Evolutionary conservation across 306 rosid genomes (phyloP).

Genomic region (Citrullus mucosospermus): DNA sequence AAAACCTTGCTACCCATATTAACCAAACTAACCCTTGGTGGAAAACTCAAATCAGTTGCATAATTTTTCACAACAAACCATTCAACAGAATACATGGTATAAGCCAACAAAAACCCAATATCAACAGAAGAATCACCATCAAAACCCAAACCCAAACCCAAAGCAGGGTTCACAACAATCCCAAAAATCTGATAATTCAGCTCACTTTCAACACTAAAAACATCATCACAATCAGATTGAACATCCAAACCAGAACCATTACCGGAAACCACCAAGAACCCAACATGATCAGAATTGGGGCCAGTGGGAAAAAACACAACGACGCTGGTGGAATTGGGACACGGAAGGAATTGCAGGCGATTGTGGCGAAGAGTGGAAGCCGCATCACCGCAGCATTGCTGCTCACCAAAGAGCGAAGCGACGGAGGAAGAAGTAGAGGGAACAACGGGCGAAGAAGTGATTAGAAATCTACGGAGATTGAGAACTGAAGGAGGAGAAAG

Average conservation of each 20-base stretch:
- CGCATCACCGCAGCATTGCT: not conserved
- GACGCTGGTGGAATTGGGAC: slow-evolving; percentile 11
- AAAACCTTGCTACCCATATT: slow-evolving; percentile 33
- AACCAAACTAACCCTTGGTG: slow-evolving; percentile 17
- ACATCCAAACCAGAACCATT: slow-evolving; percentile 8
- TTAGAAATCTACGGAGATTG: slow-evolving; percentile 25
- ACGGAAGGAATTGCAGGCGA: slow-evolving; percentile 28
- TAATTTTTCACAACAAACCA: slow-evolving; percentile 33
- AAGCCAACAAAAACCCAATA: slow-evolving; percentile 42
- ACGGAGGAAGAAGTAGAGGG: slow-evolving; percentile 47
- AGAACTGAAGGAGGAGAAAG: slow-evolving; percentile 24
- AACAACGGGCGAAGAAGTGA: slow-evolving; percentile 19
- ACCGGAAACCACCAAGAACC: slow-evolving; percentile 21
- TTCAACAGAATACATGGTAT: slow-evolving; percentile 34
- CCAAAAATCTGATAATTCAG: slow-evolving; percentile 18
- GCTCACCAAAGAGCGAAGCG: slow-evolving; percentile 18
- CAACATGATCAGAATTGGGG: slow-evolving; percentile 30
- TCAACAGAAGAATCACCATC: slow-evolving; percentile 9
- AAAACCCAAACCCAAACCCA: not conserved
- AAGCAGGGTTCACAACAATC: slow-evolving; percentile 23
- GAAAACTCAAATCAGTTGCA: not conserved
- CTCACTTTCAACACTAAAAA: slow-evolving; percentile 17
- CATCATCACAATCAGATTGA: slow-evolving; percentile 6
- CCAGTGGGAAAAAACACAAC: slow-evolving; percentile 52
- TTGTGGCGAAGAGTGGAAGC: slow-evolving; percentile 21